Evolutionary conservation across 768 basidiomycete genomes (phyloP).

Genomic region (Boletus pseudopeckii): DNA sequence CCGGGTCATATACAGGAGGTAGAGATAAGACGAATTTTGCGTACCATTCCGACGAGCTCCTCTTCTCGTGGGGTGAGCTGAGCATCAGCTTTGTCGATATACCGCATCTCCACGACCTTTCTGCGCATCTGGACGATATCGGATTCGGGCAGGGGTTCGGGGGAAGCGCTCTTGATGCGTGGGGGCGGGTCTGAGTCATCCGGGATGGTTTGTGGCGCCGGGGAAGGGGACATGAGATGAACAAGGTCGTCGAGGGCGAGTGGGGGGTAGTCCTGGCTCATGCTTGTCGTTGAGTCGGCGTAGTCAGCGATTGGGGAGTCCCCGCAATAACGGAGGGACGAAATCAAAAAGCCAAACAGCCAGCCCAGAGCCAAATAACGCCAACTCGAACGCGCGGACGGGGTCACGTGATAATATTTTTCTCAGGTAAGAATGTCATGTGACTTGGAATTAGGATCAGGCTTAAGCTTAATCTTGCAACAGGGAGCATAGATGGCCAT

Average conservation of each 20-base stretch:
- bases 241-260: conserved; percentile 56
- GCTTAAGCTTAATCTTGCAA: too few species aligned
- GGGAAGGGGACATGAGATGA: conserved; percentile 51
- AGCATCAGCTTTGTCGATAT: conserved; percentile 21
- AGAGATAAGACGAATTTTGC: conserved; percentile 19
- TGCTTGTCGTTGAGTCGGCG: conserved; percentile 5
- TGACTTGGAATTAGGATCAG: conserved; percentile 7
- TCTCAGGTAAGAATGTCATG: conserved; percentile 20
- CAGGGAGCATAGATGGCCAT: too few species aligned
- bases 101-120: conserved; percentile 44
- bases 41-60: conserved; percentile 58
- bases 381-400: conserved; percentile 36
- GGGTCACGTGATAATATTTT: conserved; percentile 32
- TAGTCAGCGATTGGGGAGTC: not conserved
- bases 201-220: conserved; percentile 28
- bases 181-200: conserved; percentile 21
- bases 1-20: conserved; percentile 1
- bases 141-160: conserved; percentile 40
- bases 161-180: conserved; percentile 26
- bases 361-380: conserved; percentile 23
- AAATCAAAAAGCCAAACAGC: conserved; percentile 33
- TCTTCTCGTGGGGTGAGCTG: conserved; percentile 39
- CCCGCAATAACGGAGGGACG: conserved; percentile 8
- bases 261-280: conserved; percentile 36
- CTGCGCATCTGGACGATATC: conserved; percentile 50